Percentiles rank a stretch among this genome's conserved stretches.
phyloP scores from a whole-genome alignment of 352 stramenopile genomes.

The Aphanomyces astaci region DNA sequence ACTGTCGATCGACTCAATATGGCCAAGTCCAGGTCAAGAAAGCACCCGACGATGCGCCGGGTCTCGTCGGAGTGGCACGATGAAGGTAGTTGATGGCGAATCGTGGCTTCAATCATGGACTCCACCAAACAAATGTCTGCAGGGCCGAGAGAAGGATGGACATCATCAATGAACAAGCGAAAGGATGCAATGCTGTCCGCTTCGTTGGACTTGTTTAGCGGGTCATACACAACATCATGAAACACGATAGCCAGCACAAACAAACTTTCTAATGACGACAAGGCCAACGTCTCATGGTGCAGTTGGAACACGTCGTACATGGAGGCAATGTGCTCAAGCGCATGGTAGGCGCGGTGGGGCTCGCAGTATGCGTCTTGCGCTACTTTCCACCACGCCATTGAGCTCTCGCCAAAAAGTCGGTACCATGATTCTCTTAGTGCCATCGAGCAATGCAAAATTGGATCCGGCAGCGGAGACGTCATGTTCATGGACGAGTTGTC shows the following conservation, averaged over 20 bases:
- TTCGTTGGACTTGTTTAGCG: neutral
- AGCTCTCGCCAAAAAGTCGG: neutral
- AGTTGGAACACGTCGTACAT: neutral
- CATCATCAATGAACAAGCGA: neutral
- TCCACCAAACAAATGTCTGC: neutral
- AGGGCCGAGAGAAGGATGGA: neutral
- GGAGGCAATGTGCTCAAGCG: neutral
- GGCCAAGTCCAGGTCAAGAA: neutral
- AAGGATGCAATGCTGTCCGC: neutral
- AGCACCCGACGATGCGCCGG: neutral
- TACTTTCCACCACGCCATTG: neutral
- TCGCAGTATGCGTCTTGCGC: neutral
- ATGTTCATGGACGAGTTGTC: too few species aligned
- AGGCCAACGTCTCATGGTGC: neutral
- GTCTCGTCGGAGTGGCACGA: neutral
- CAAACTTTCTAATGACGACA: neutral
- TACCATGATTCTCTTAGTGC: neutral
- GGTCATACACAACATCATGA: slow-evolving; percentile 1
- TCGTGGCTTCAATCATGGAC: neutral
- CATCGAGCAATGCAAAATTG: neutral
- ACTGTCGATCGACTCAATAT: neutral
- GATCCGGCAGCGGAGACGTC: neutral
- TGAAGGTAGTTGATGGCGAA: neutral
- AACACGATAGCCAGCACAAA: slow-evolving; percentile 1
- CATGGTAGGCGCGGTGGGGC: neutral